These are phyloP conservation scores for Artemisia annua DNA, from an alignment of 129 eudicot species.

Conservation along the genomic window DNA sequence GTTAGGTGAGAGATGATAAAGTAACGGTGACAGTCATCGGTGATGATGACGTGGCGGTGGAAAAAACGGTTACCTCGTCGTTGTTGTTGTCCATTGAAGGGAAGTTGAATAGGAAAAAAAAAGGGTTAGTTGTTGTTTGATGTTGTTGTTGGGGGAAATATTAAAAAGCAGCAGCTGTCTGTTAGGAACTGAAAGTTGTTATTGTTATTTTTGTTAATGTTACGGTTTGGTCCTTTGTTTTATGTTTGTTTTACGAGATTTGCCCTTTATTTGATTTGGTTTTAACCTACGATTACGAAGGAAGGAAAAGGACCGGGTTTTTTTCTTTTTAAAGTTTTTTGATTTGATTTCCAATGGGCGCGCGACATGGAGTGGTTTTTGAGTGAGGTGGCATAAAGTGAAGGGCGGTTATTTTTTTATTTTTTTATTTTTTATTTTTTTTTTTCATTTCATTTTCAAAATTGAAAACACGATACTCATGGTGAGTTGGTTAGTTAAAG, in stretches of 20 bases:
- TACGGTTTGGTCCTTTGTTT: conserved; percentile 38
- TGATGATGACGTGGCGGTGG: conserved; percentile 4
- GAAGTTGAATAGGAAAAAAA: conserved; percentile 8
- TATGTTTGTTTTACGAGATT: conserved; percentile 11
- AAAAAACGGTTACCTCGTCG: conserved; percentile 43
- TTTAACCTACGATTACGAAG: conserved; percentile 28
- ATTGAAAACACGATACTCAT: too few relatives aligned
- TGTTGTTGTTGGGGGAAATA: conserved; percentile 13
- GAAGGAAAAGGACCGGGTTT: conserved; percentile 37
- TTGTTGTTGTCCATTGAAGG: conserved; percentile 38
- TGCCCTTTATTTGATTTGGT: conserved; percentile 23
- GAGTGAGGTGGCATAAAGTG: neutral
- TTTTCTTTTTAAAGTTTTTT: conserved; percentile 18
- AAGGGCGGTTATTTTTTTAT: neutral
- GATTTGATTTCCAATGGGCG: conserved; percentile 29
- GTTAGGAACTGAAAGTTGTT: conserved; percentile 58
- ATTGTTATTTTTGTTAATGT: conserved; percentile 25
- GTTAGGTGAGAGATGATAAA: conserved; percentile 19
- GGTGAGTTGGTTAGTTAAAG: too few relatives aligned
- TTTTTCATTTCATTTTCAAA: too few relatives aligned
- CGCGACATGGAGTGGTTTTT: conserved; percentile 17
- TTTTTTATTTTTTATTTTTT: too few relatives aligned
- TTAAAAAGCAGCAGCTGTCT: conserved; percentile 43
- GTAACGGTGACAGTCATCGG: neutral
- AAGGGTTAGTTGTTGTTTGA: conserved; percentile 37